Evolutionary conservation across 2,329 filamentous ascomycete genomes (phyloP).

Genomic region (Septoria petroselini): DNA sequence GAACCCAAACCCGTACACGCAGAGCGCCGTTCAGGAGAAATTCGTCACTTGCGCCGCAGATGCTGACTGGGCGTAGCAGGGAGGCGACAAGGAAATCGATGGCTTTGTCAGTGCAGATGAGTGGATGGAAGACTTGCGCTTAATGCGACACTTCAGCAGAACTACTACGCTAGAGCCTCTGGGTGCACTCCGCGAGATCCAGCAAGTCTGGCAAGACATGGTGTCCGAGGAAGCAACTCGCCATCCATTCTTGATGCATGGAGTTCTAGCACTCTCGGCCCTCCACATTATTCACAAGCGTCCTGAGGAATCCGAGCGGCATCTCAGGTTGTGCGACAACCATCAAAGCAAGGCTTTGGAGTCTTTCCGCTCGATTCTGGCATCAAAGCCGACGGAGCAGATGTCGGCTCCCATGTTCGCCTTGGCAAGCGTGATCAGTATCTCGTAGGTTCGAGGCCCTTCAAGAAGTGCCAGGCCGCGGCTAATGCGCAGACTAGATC

Average conservation of each 20-base stretch:
- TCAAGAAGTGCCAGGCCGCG: background rate
- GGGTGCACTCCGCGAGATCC: constrained; percentile 9
- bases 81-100: background rate
- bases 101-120: constrained; percentile 5
- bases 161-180: constrained; percentile 12
- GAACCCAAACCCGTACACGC: too few relatives aligned
- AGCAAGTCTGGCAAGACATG: constrained; percentile 16
- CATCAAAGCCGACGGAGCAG: constrained; percentile 8
- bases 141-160: constrained; percentile 17
- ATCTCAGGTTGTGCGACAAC: constrained; percentile 16
- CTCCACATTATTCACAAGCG: constrained; percentile 15
- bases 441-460: constrained; percentile 8
- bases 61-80: background rate
- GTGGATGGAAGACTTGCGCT: constrained; percentile 19
- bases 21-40: background rate
- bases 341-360: constrained; percentile 18
- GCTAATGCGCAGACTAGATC: constrained; percentile 3
- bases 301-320: constrained; percentile 7
- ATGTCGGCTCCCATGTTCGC: constrained; percentile 18
- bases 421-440: constrained; percentile 14
- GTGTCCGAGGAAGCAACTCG: constrained; percentile 17
- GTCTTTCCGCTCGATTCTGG: constrained; percentile 12
- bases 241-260: constrained; percentile 20
- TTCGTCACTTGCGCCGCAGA: too few relatives aligned
- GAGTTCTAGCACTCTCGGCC: constrained; percentile 17